Evolutionary conservation across 768 basidiomycete species (phyloP), one percentile per base, ranked within the genome.

Genomic region (Lactarius pseudohatsudake): DNA sequence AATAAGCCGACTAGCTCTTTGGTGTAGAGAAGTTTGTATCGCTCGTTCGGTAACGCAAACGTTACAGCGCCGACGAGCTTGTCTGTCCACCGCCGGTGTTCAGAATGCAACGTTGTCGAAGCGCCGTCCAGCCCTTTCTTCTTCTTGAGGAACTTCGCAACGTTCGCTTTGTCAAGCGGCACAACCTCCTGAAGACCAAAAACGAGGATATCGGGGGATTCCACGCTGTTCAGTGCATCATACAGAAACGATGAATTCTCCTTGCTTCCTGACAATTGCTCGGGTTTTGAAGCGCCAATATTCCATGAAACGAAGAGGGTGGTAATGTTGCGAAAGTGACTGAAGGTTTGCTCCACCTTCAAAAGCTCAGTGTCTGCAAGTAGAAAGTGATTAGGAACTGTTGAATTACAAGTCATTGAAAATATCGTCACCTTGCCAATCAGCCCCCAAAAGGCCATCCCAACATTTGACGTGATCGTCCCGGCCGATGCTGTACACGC

Each of bases 111-210:
- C 73, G 90, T 91, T 71, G 95, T 92, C 18, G 90, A 89, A 30
- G 91, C 76, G 5, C 81, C 82, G 41, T 85, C 84, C 18, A 78
- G 75, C 66, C 84, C 86, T 73, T 88, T 88, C 77, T 88, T 92
- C 69, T 87, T 85, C 18, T 82, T 81, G 7, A 99, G 74, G 32
- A 98, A 87, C 22, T 89, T 93, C 78, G 97, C 96, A 72, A 96
- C 96, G 1, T 90, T 88, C 81, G 98, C 88, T 78, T 88, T 94
- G 67, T 97, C 95, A n/a, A 99, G 84, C 74, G 97, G 94, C 67
- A 99, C 93, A 45, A 98, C 84, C 77, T 98, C 96, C 76, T 99
- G 96, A 76, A 98, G 90, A 2, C 95, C 95, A 72, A 99, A 96
- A 4, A 87, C 85, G 69, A 99, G 90, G 71, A 98, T 88, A 69